phyloP scores from a whole-genome alignment of 2,329 filamentous ascomycete genomes.

The Penicillium sp. region DNA sequence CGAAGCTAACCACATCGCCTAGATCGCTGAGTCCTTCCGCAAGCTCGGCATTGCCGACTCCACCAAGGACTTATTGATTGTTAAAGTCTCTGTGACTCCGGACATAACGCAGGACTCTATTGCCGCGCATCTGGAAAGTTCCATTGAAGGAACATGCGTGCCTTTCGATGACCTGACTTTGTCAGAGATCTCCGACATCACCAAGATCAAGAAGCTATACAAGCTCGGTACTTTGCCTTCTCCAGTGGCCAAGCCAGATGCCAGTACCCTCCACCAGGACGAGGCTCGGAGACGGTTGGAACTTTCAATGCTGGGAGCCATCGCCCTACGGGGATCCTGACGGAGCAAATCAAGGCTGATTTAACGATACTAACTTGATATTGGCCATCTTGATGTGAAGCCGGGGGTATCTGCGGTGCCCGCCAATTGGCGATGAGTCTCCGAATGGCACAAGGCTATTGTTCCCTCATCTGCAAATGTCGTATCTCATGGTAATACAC shows the following conservation, averaged over 20 bases:
- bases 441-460: neutral
- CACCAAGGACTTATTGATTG: slow-evolving; percentile 73
- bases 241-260: slow-evolving; percentile 29
- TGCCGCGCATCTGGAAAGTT: slow-evolving; percentile 62
- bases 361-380: neutral
- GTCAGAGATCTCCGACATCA: slow-evolving; percentile 62
- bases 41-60: slow-evolving; percentile 77
- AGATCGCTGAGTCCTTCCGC: slow-evolving; percentile 92
- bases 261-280: slow-evolving; percentile 18
- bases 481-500: neutral
- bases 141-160: slow-evolving; percentile 64
- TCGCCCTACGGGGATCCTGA: slow-evolving; percentile 71
- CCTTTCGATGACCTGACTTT: slow-evolving; percentile 68
- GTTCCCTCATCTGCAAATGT: no score
- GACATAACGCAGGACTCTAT: slow-evolving; percentile 53
- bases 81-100: slow-evolving; percentile 71
- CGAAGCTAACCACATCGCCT: slow-evolving; percentile 7
- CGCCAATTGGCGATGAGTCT: neutral
- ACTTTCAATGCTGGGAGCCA: slow-evolving; percentile 70
- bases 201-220: slow-evolving; percentile 80
- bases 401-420: neutral
- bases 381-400: neutral
- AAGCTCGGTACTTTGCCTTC: slow-evolving; percentile 70
- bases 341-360: slow-evolving; percentile 14
- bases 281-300: slow-evolving; percentile 56